Conservation (phyloP, 1,284 basidiomycete genomes). For the Ustilago trichophora region DNA sequence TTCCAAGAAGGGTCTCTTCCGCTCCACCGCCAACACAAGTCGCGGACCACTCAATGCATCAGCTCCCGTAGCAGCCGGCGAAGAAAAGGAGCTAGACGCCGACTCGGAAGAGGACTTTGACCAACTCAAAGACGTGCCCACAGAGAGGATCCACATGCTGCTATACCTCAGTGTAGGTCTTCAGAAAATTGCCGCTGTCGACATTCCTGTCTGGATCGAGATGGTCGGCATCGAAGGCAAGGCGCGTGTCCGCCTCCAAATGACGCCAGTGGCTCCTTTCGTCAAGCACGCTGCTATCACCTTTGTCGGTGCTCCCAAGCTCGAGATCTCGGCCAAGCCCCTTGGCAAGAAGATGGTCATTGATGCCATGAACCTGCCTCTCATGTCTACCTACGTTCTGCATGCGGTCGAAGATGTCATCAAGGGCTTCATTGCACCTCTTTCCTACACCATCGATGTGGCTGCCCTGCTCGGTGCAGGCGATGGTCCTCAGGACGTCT, state of each 20-base stretch:
- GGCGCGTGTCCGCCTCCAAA: conserved; percentile 57
- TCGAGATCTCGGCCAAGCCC: conserved; percentile 62
- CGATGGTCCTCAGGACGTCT: conserved; percentile 56
- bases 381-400: conserved; percentile 58
- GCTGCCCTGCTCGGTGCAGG: conserved; percentile 53
- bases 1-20: conserved; percentile 30
- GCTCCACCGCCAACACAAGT: conserved; percentile 21
- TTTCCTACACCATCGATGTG: conserved; percentile 58
- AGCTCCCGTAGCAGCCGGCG: conserved; percentile 9
- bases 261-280: conserved; percentile 58
- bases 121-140: conserved; percentile 29
- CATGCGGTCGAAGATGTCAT: conserved; percentile 57
- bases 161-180: conserved; percentile 59
- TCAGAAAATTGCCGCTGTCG: conserved; percentile 61
- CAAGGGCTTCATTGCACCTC: conserved; percentile 56
- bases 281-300: conserved; percentile 60
- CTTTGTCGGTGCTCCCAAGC: conserved; percentile 53
- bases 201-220: conserved; percentile 61
- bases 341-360: conserved; percentile 61
- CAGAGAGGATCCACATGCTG: conserved; percentile 52
- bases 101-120: conserved; percentile 21
- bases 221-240: conserved; percentile 61
- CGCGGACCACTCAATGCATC: conserved; percentile 15
- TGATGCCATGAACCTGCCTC: conserved; percentile 63
- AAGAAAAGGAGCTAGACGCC: conserved; percentile 5